A percentile compares a stretch with the other conserved stretches of the same genome.
These are phyloP conservation scores for Venturiaceae sp. DNA, from an alignment of 2,329 filamentous ascomycete species.

Conservation along the genomic window DNA sequence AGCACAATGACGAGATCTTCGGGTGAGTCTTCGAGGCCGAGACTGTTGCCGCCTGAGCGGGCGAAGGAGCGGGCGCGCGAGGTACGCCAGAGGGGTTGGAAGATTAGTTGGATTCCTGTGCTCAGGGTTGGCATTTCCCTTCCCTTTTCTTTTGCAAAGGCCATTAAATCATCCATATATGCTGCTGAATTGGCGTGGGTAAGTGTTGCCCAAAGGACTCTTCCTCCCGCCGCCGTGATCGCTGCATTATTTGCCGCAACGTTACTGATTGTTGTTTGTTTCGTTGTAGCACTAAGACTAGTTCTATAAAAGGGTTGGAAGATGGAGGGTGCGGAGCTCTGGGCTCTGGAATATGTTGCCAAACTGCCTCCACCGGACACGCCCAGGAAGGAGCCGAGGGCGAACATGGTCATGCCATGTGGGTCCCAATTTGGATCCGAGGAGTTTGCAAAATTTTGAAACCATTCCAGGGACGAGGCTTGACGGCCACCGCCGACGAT, in stretches of 20 bases:
- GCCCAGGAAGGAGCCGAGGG: background rate
- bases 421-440: background rate
- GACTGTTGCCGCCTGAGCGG: constrained; percentile 13
- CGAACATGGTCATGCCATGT: background rate
- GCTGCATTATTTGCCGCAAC: constrained; percentile 7
- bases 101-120: background rate
- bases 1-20: constrained; percentile 16
- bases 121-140: background rate
- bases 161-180: constrained; percentile 13
- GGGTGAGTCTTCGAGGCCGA: constrained; percentile 11
- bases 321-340: constrained; percentile 5
- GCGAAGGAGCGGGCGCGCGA: constrained; percentile 9
- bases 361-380: background rate
- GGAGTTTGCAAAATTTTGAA: background rate
- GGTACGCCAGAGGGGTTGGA: constrained; percentile 1
- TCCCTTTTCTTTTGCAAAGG: constrained; percentile 11
- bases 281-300: constrained; percentile 10
- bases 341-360: background rate
- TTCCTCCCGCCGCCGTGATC: constrained; percentile 4
- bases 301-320: background rate
- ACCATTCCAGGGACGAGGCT: background rate
- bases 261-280: constrained; percentile 12
- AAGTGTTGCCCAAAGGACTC: constrained; percentile 14
- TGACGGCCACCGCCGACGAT: background rate
- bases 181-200: constrained; percentile 14